These are phyloP conservation scores for Adansonia madagascariensis DNA, from an alignment of 441 rosid species.

Conservation along the genomic window DNA sequence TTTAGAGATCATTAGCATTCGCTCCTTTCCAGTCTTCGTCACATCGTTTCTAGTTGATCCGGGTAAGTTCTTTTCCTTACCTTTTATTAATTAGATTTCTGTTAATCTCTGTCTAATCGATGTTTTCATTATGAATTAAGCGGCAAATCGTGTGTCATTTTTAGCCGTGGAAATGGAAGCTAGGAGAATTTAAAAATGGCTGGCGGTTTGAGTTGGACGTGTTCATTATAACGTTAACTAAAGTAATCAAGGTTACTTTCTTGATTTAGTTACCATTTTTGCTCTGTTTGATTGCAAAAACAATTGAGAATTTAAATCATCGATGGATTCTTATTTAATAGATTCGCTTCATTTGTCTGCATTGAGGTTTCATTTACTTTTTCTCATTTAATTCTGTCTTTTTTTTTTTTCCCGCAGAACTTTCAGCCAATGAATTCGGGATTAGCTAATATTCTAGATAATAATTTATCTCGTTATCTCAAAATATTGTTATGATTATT, in stretches of 20 bases:
- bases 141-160: not conserved
- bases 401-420: not conserved
- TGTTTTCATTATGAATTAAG: conserved; percentile 11
- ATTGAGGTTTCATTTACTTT: not conserved
- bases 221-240: conserved; percentile 21
- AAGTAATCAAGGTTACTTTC: not conserved
- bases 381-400: too few relatives aligned
- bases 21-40: not conserved
- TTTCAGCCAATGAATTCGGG: not conserved
- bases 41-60: not conserved
- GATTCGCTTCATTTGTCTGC: not conserved
- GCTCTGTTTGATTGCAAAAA: not conserved
- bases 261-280: conserved; percentile 6
- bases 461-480: not conserved
- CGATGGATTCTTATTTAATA: conserved; percentile 3
- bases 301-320: not conserved
- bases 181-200: conserved; percentile 15
- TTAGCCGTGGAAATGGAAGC: conserved; percentile 3
- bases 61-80: not conserved
- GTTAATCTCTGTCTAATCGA: not conserved
- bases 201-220: not conserved
- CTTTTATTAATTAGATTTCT: not conserved
- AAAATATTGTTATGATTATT: not conserved
- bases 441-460: not conserved
- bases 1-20: not conserved